Base-by-base conservation (phyloP, 192 early-diverging fungal species). In the Oehlia diaphana region DNA sequence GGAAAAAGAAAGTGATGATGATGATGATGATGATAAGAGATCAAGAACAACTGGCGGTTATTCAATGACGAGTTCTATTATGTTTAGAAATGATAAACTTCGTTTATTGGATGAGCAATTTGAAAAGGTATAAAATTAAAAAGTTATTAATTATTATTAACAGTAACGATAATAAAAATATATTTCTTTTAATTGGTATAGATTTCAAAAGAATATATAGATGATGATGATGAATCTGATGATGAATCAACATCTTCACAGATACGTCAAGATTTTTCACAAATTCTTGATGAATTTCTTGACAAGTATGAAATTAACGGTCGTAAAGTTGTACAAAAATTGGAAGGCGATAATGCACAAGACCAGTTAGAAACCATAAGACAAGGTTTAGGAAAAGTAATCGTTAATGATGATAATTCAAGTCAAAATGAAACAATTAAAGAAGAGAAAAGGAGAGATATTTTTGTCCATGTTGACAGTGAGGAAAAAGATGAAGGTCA, bases 91-190 rank as follows among this genome's bases (percentile, higher is more conserved):
- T 82, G 91, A 92, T 62, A 92, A 96, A 77, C 86, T 99, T 28
- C 93, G 93, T 9, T 87, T 96, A 23, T 84, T 99, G 65, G 98
- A 99, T 89, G 96, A 97, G 78, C 93, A 92, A 79, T 99, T 97
- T 86, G 98, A 99, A 80, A 85, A 91, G 83, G 83, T 96, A 35
- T 2, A 74, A 28, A 26, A 33, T n/a, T 42, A 8, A 5, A 4
- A 37, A n/a, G 2, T 74, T 16, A 47, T 9, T 37, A 67, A 31
- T 33, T 67, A 33, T 39, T 14, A 64, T 39, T 14, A 64, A 5
- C 65, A 9, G 10, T 50, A 35, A 26, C 14, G 3, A 31, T n/a
- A 26, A 49, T 63, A 49, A 67, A 49, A 9, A 19, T 6, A 50
- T 50, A 23, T 87, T 39, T 81, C 80, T 63, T 87, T 23, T 72